phyloP scores from a whole-genome alignment of 768 basidiomycete genomes.

The Kwoniella dejecticola region DNA sequence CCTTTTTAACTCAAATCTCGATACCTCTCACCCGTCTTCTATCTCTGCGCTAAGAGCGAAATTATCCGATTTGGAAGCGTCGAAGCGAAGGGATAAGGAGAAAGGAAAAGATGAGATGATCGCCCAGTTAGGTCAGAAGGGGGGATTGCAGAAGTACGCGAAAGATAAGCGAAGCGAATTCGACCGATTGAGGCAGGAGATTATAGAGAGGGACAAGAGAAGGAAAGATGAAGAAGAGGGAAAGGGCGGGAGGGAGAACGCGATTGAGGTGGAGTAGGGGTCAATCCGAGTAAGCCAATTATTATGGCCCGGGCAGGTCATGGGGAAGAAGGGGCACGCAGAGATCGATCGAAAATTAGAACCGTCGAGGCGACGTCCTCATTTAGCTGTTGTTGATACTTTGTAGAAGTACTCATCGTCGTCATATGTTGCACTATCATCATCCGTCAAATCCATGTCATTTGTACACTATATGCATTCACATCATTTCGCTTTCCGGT shows the following conservation, averaged over 20 bases:
- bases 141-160: constrained; percentile 36
- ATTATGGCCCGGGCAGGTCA: too few relatives aligned
- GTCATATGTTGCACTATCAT: not conserved
- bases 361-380: too few relatives aligned
- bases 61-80: constrained; percentile 37
- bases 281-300: not conserved
- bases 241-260: constrained; percentile 28
- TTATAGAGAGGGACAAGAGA: constrained; percentile 41
- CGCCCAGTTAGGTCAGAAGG: constrained; percentile 28
- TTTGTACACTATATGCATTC: too few relatives aligned
- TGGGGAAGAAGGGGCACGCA: too few relatives aligned
- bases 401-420: too few relatives aligned
- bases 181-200: constrained; percentile 40
- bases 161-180: constrained; percentile 42
- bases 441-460: too few relatives aligned
- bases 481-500: too few relatives aligned
- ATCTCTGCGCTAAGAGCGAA: constrained; percentile 41
- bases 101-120: constrained; percentile 40
- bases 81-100: constrained; percentile 43
- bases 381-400: too few relatives aligned
- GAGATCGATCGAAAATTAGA: too few relatives aligned
- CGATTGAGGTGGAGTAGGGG: constrained; percentile 44
- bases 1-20: constrained; percentile 54
- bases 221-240: constrained; percentile 22
- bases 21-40: constrained; percentile 49